Evolutionary conservation across 208 protist genomes (phyloP), one percentile per base, ranked within the genome.

Genomic region (Acanthamoeba castellanii): DNA sequence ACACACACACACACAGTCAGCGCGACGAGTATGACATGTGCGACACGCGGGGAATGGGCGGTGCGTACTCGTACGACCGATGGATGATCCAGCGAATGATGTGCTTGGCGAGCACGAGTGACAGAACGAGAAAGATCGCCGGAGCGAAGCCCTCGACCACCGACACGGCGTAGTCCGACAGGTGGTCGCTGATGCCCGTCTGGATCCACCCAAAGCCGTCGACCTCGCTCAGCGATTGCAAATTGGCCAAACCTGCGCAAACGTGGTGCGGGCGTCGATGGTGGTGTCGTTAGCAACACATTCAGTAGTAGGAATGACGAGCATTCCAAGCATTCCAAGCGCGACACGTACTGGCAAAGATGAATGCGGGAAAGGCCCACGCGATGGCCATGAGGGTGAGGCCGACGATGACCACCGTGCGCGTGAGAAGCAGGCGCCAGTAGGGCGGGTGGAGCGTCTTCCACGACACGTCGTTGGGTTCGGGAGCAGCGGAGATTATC

Each of bases 381-480:
- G 52, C 25, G 42, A 87, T 25, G 30, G 78, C 78, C 78, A 87
- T 87, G 42, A 87, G 4, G 25, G 27, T 87, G 50, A 87, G 52
- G 50, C 61, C 61, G 50, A 61, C 50, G 42, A 87, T 87, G 78
- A 87, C 50, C 18, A 61, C 8, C 4, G 50, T 47, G 47, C 78
- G 78, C 27, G 78, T 87, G 42, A 87, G 6, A n/a, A 87, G 78
- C 8, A 87, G 47, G n/a, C 78, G 42, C 78, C 50, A 64, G 30
- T 87, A 87, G 52, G 78, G 27, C 42, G 78, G 78, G 32, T 87
- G 78, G 32, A 87, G 45, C 8, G 78, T 87, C 78, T 87, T 87
- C 78, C 78, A 87, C n/a, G 78, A 87, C 8, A 87, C 78, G 78
- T 87, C 78, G 78, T 87, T 87, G 45, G 78, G 78, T 47, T 87